Evolutionary conservation across 495 filamentous ascomycete genomes (phyloP), one percentile per base, ranked within the genome.

Genomic region (Oleoguttula mirabilis): DNA sequence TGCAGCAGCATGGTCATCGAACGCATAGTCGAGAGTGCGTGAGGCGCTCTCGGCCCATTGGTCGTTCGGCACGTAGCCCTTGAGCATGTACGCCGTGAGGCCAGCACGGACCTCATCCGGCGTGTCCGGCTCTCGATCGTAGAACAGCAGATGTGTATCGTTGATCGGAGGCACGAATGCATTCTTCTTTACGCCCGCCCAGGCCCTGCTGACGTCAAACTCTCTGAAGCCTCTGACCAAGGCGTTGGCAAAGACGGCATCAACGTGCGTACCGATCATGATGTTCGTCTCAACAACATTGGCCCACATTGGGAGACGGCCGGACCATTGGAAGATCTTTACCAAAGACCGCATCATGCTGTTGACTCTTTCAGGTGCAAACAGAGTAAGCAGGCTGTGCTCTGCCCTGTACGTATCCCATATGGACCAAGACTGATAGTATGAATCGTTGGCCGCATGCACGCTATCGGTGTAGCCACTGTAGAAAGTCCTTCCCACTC

Each of bases 281-380:
- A 48, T 53, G 40, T 48, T 53, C n/a, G 45, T 53, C 22, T 53
- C 50, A 17, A 53, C 36, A 10, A 53, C 22, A 19, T 53, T 53
- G 4, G 50, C 50, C 45, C 39, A 53, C 50, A 53, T 53, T 1
- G 50, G 50, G 2, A 48, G 24, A 3, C 50, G 33, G 6, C 45
- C 45, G 19, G 42, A 41, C 50, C 45, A 48, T 4, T 45, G 30
- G 34, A 44, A 53, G 11, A 53, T 53, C 23, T 28, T 30, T 11
- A 53, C 12, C 16, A 53, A 30, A 2, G 42, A 47, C 10, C 50
- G 40, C 44, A 53, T 53, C 45, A 53, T 48, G 28, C 45, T 44
- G 24, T 48, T 45, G 23, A 53, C 45, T 34, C 45, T 25, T 22
- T 53, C 50, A 2, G 45, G 50, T 8, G 45, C 50, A 25, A 48